Conservation (phyloP, 2,329 filamentous ascomycete genomes). For the Trichoderma arundinaceum region DNA sequence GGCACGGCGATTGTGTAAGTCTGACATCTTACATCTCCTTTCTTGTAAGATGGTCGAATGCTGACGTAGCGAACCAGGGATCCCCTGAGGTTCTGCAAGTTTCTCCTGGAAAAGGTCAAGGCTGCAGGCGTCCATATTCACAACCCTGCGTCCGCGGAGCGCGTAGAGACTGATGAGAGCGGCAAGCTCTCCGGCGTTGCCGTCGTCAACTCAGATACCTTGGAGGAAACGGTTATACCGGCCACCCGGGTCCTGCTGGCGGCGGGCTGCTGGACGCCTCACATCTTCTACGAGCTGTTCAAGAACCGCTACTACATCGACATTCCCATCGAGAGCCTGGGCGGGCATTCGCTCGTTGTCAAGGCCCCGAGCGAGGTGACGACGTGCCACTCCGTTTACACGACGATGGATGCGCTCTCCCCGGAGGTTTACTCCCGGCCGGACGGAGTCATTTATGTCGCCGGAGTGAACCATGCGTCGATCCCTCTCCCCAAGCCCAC, state of each 20-base stretch:
- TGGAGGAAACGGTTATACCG: conserved; percentile 58
- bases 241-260: conserved; percentile 70
- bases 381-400: conserved; percentile 72
- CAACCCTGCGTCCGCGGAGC: conserved; percentile 64
- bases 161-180: conserved; percentile 56
- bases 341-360: conserved; percentile 75
- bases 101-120: conserved; percentile 64
- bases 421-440: conserved; percentile 74
- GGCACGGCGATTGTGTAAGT: conserved; percentile 69
- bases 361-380: conserved; percentile 59
- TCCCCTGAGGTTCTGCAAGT: conserved; percentile 68
- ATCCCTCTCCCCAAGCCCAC: conserved; percentile 62
- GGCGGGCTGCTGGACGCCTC: conserved; percentile 73
- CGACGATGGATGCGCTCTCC: conserved; percentile 64
- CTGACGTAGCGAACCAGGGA: conserved; percentile 55
- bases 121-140: conserved; percentile 68
- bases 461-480: conserved; percentile 68
- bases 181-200: conserved; percentile 59
- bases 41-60: background rate
- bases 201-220: conserved; percentile 52
- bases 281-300: conserved; percentile 70
- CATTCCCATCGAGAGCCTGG: conserved; percentile 61
- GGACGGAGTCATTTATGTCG: conserved; percentile 73
- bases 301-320: conserved; percentile 52
- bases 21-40: background rate